phyloP scores from a whole-genome alignment of 2,329 filamentous ascomycete species.

The Aspergillus sp. region DNA sequence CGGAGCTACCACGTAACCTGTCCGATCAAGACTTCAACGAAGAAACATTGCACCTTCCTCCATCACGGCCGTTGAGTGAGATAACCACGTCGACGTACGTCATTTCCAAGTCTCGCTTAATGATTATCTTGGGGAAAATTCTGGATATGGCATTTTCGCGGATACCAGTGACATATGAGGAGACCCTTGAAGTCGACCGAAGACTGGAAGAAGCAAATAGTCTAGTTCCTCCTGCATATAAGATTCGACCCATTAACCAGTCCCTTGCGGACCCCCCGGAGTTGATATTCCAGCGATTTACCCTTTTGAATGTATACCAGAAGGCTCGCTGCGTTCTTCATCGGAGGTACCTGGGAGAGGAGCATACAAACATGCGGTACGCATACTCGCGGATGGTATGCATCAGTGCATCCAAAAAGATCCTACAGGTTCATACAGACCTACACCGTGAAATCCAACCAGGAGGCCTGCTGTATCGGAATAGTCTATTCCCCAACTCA shows the following conservation, averaged over 20 bases:
- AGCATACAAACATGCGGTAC: slow-evolving; percentile 35
- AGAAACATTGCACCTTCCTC: slow-evolving; percentile 51
- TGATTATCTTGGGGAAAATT: slow-evolving; percentile 38
- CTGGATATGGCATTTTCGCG: slow-evolving; percentile 38
- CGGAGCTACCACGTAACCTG: slow-evolving; percentile 58
- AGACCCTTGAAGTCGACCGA: slow-evolving; percentile 37
- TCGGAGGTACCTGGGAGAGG: slow-evolving; percentile 50
- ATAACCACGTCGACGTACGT: slow-evolving; percentile 48
- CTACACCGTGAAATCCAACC: slow-evolving; percentile 54
- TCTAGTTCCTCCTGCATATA: slow-evolving; percentile 22
- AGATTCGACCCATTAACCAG: slow-evolving; percentile 26
- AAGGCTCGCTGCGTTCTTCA: slow-evolving; percentile 56
- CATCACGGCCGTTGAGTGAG: slow-evolving; percentile 52
- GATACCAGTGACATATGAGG: slow-evolving; percentile 34
- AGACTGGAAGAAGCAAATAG: slow-evolving; percentile 33
- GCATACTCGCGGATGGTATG: slow-evolving; percentile 48
- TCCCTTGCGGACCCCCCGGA: slow-evolving; percentile 51
- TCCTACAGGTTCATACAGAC: slow-evolving; percentile 51
- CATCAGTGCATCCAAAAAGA: slow-evolving; percentile 48
- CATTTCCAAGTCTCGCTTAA: slow-evolving; percentile 36
- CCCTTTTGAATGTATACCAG: slow-evolving; percentile 52
- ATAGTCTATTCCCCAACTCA: slow-evolving; percentile 59
- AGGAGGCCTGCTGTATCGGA: slow-evolving; percentile 53
- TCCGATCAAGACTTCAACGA: slow-evolving; percentile 61
- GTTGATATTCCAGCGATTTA: slow-evolving; percentile 54